Base-by-base conservation (phyloP, 352 stramenopile species). In the Phytophthora syringae region DNA sequence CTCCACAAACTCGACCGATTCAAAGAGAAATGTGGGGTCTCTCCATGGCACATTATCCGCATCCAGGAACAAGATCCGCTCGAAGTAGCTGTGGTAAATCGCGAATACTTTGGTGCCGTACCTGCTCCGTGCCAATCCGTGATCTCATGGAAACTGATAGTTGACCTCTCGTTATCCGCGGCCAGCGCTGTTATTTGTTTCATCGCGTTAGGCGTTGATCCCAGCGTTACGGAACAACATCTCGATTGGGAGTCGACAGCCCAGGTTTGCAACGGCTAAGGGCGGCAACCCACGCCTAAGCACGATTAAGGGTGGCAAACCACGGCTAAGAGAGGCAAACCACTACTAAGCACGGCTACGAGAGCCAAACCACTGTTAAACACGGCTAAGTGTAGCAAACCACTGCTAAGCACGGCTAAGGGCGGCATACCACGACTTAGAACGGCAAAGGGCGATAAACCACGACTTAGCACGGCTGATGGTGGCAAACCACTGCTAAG, bases 1-100 rank as follows among this genome's bases (percentile, higher is more conserved):
- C 21, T 66, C 40, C 7, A 56, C 32, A 53, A 85, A 90, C 53
- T 80, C 75, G 0, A 30, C 28, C 3, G 63, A 60, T 1, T 51
- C 45, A 63, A 90, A 88, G n/a, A 90, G 39, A 42, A 78, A 86
- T 5, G 58, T 86, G 30, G 81, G 81, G 34, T 90, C 70, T 32
- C 54, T 57, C 21, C 60, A 69, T 2, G 79, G 74, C 21, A 79
- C 52, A 34, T 90, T 90, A 52, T 90, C 81, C 12, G 77, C 76
- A 64, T 89, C 82, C 28, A 90, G 52, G 51, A 90, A 86, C 34
- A 88, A 59, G 15, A 86, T 55, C 16, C 77, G 64, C 27, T 77
- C 71, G 18, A 88, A 64, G 16, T 76, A 67, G 18, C 67, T 84
- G 47, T 83, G 64, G 52, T 76, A 70, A 39, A 90, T 71, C 7